Conservation (phyloP, 257 asterid genomes). For the Solanum virginianum region DNA sequence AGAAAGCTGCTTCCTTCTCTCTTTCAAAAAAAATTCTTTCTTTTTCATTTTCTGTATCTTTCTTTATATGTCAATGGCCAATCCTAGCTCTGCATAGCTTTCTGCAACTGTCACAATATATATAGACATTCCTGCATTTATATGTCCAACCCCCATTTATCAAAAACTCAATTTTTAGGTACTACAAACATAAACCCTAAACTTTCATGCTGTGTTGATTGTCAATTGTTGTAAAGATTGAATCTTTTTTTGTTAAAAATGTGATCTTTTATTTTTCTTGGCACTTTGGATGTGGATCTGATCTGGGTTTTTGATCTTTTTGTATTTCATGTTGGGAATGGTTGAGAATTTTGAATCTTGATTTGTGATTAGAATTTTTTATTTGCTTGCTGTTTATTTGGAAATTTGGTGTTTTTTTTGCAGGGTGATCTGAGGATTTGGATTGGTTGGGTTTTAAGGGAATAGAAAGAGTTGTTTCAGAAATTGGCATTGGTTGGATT, state of each 20-base stretch:
- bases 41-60: constrained; percentile 9
- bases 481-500: constrained; percentile 9
- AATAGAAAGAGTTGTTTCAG: constrained; percentile 1
- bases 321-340: neutral
- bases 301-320: constrained; percentile 38
- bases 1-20: constrained; percentile 20
- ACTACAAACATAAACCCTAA: neutral
- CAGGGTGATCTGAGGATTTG: constrained; percentile 53
- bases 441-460: constrained; percentile 2
- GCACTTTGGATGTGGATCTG: constrained; percentile 40
- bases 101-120: constrained; percentile 8
- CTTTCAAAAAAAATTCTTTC: neutral
- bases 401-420: constrained; percentile 22
- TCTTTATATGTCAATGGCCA: constrained; percentile 44
- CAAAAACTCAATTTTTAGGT: neutral
- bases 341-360: neutral
- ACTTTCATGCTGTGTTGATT: neutral
- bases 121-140: neutral
- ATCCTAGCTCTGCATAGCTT: constrained; percentile 26
- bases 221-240: neutral
- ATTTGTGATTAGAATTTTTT: neutral
- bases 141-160: neutral
- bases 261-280: neutral
- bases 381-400: neutral
- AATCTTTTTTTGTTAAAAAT: neutral